Conservation (phyloP, 352 stramenopile genomes). For the Sclerospora graminicola region DNA sequence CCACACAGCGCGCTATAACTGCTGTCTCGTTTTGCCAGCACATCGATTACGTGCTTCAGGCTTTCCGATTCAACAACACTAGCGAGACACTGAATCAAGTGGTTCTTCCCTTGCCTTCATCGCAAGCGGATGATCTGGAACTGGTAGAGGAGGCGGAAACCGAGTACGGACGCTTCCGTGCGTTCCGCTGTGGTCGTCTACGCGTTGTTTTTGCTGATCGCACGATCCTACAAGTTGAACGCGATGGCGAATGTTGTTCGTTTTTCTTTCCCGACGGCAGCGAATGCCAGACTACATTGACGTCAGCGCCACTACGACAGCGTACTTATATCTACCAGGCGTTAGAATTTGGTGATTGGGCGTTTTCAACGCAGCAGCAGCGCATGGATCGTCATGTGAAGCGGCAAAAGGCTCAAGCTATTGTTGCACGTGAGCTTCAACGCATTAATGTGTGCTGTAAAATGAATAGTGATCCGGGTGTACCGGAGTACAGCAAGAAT, state of each 20-base stretch:
- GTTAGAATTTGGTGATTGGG: slow-evolving; percentile 57
- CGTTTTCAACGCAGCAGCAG: slow-evolving; percentile 40
- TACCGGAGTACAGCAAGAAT: slow-evolving; percentile 2
- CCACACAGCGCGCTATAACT: slow-evolving; percentile 5
- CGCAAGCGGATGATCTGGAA: slow-evolving; percentile 7
- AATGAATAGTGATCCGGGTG: slow-evolving; percentile 17
- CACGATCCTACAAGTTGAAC: slow-evolving; percentile 57
- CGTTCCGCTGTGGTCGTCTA: slow-evolving; percentile 48
- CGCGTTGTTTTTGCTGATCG: slow-evolving; percentile 59
- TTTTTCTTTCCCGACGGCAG: slow-evolving; percentile 49
- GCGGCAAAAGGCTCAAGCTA: slow-evolving; percentile 19
- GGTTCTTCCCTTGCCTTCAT: not conserved
- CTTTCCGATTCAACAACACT: slow-evolving; percentile 12
- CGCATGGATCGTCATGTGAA: slow-evolving; percentile 31
- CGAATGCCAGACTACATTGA: slow-evolving; percentile 21
- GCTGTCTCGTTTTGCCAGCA: slow-evolving; percentile 22
- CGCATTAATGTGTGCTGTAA: slow-evolving; percentile 31
- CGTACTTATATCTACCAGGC: slow-evolving; percentile 43
- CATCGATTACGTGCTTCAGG: slow-evolving; percentile 22
- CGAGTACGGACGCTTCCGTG: slow-evolving; percentile 49
- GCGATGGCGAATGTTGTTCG: slow-evolving; percentile 21
- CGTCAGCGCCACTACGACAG: slow-evolving; percentile 26
- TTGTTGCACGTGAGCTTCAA: slow-evolving; percentile 28
- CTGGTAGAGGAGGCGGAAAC: slow-evolving; percentile 34
- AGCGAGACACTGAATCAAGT: not conserved